Conservation (phyloP, 805 yeast genomes). For the Wickerhamomyces queroliae region DNA sequence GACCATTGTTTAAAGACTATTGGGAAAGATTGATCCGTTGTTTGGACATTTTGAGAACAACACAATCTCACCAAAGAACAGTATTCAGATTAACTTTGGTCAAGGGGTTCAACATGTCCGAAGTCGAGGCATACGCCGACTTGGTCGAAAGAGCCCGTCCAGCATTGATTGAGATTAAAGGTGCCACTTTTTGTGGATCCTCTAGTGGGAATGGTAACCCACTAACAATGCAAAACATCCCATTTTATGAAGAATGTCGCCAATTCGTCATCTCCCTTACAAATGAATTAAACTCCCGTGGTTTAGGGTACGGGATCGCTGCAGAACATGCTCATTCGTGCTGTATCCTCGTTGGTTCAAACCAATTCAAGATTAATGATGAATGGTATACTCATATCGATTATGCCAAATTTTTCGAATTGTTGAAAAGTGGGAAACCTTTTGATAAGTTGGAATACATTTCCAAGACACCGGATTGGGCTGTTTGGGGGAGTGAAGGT, state of each 20-base stretch:
- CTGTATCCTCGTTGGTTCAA: conserved; percentile 79
- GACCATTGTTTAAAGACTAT: conserved; percentile 85
- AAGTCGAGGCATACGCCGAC: conserved; percentile 77
- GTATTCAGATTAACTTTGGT: conserved; percentile 88
- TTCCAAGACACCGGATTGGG: conserved; percentile 84
- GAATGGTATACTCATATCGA: conserved; percentile 90
- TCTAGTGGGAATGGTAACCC: conserved; percentile 81
- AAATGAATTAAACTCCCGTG: conserved; percentile 56
- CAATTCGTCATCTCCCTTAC: conserved; percentile 62
- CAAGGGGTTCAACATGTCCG: conserved; percentile 87
- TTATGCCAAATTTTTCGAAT: conserved; percentile 67
- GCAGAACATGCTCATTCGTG: conserved; percentile 96
- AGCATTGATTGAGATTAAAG: conserved; percentile 86
- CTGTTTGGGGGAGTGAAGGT: conserved; percentile 76
- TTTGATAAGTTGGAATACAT: conserved; percentile 80
- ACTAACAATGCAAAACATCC: conserved; percentile 91
- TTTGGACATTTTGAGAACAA: conserved; percentile 68
- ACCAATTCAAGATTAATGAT: conserved; percentile 60
- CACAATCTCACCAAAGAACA: conserved; percentile 78
- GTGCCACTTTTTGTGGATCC: conserved; percentile 94
- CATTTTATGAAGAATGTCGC: conserved; percentile 87
- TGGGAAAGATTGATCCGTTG: conserved; percentile 87
- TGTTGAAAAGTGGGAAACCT: conserved; percentile 55
- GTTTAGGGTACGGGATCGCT: conserved; percentile 73
- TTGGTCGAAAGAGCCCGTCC: conserved; percentile 79